phyloP scores from a whole-genome alignment of 2,329 filamentous ascomycete species.

The Dendrostoma leiphaemia region DNA sequence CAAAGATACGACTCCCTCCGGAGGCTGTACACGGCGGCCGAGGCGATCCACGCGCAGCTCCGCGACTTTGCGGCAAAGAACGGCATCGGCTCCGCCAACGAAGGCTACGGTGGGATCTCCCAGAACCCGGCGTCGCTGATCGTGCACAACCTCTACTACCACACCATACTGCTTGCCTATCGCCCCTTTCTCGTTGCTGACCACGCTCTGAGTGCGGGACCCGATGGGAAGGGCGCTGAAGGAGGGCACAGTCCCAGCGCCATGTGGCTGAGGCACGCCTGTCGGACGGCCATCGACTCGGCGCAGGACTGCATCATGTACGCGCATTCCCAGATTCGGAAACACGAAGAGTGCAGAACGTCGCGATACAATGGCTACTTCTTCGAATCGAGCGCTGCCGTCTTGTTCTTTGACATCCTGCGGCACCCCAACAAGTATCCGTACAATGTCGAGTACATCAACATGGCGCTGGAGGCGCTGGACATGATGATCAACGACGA shows the following conservation, averaged over 20 bases:
- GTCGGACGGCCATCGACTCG: conserved; percentile 27
- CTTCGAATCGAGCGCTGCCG: conserved; percentile 28
- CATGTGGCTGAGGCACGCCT: conserved; percentile 31
- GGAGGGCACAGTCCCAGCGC: conserved; percentile 6
- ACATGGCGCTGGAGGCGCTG: conserved; percentile 24
- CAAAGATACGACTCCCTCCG: conserved; percentile 26
- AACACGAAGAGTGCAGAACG: conserved; percentile 16
- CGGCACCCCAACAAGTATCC: conserved; percentile 27
- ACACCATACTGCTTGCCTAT: conserved; percentile 23
- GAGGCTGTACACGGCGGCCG: conserved; percentile 25
- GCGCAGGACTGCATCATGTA: conserved; percentile 29
- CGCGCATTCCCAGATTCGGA: conserved; percentile 14
- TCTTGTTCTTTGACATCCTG: conserved; percentile 29
- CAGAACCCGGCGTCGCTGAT: conserved; percentile 16
- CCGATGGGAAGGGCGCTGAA: neutral
- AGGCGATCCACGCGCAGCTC: conserved; percentile 22
- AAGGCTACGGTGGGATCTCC: neutral
- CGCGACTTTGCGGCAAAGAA: conserved; percentile 22
- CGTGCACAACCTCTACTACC: conserved; percentile 21
- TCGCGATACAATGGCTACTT: conserved; percentile 25
- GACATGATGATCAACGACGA: conserved; percentile 23
- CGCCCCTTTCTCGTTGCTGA: conserved; percentile 27
- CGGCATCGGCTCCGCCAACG: conserved; percentile 19
- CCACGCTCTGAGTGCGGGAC: conserved; percentile 19
- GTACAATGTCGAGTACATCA: conserved; percentile 28